Evolutionary conservation across 2,329 filamentous ascomycete species (phyloP), one percentile per base, ranked within the genome.

Genomic region (Cyanodermella asteris): DNA sequence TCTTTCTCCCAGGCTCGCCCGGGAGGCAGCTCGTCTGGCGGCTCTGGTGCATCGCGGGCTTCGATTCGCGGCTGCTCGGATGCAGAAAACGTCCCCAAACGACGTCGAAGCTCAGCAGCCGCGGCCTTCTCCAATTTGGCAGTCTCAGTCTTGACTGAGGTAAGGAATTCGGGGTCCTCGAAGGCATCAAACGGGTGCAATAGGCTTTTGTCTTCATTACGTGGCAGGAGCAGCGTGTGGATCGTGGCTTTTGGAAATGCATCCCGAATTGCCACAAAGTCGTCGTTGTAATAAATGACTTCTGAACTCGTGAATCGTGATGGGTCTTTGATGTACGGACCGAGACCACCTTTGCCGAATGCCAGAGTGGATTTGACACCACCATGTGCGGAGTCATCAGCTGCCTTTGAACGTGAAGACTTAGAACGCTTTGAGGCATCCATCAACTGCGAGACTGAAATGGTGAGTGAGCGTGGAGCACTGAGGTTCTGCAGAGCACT

Each of bases 161-260:
- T 53, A 1, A 87, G 64, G 45, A 94, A 90, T 1, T 46, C 54
- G 1, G 53, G 33, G 43, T 90, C 70, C 16, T 71, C 60, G 36
- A 91, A 69, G 4, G 76, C 77, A 12, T 74, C 64, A 40, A 84
- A 72, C 0, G 84, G 82, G 37, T 91, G 74, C 7, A 67, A 51
- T 5, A 58, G 50, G 36, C 59, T 66, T 41, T 69, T 64, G 3
- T 44, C 39, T 1, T 56, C 41, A 20, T 73, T 64, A 24, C 82
- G 73, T 5, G 82, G 78, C 5, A 94, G 66, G n/a, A 94, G 64
- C 3, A 97, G 73, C 2, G 78, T 60, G 51, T 97, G 87, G 4
- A 93, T 58, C 4, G 64, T 68, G 4, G 76, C 66, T 48, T 94
- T 97, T 6, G 87, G 82, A 43, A 68, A 97, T 32, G 68, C 55